Evolutionary conservation across 768 basidiomycete genomes (phyloP).

Genomic region (Psilocybe tampanensis): DNA sequence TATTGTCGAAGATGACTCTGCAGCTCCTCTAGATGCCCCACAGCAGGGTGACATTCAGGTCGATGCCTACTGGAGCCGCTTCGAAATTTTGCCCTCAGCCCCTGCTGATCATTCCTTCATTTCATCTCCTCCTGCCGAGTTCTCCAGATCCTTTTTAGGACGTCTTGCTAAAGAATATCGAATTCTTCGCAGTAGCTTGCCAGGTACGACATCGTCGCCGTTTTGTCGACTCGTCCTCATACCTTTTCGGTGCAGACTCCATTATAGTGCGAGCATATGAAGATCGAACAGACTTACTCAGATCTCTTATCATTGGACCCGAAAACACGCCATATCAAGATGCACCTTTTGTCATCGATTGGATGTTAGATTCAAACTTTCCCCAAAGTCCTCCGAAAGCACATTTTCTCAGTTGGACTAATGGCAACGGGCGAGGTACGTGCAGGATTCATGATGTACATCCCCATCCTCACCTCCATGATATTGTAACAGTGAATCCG

Average conservation of each 20-base stretch:
- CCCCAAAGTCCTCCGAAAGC: constrained; percentile 83
- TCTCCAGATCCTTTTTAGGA: constrained; percentile 72
- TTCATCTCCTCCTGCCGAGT: constrained; percentile 57
- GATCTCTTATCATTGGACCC: constrained; percentile 89
- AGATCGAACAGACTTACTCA: constrained; percentile 83
- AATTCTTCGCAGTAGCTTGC: constrained; percentile 75
- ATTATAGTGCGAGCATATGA: constrained; percentile 92
- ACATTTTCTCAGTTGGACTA: constrained; percentile 93
- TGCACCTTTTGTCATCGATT: constrained; percentile 94
- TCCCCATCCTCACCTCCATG: neutral
- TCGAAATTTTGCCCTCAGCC: constrained; percentile 73
- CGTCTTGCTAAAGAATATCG: constrained; percentile 86
- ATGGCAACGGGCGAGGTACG: constrained; percentile 86
- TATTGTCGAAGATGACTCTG: neutral
- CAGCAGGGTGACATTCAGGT: constrained; percentile 31
- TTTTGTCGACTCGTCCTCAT: neutral
- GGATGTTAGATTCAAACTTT: constrained; percentile 85
- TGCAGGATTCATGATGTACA: constrained; percentile 5
- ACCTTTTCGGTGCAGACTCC: constrained; percentile 54
- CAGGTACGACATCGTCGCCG: constrained; percentile 54
- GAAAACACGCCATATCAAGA: constrained; percentile 95
- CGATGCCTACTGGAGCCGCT: constrained; percentile 72
- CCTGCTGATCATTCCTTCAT: constrained; percentile 86
- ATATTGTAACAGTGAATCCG: constrained; percentile 64
- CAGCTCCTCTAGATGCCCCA: neutral